Evolutionary conservation across 148 eudicot species (phyloP), one percentile per base, ranked within the genome.

Genomic region (Nepenthes mirabilis): DNA sequence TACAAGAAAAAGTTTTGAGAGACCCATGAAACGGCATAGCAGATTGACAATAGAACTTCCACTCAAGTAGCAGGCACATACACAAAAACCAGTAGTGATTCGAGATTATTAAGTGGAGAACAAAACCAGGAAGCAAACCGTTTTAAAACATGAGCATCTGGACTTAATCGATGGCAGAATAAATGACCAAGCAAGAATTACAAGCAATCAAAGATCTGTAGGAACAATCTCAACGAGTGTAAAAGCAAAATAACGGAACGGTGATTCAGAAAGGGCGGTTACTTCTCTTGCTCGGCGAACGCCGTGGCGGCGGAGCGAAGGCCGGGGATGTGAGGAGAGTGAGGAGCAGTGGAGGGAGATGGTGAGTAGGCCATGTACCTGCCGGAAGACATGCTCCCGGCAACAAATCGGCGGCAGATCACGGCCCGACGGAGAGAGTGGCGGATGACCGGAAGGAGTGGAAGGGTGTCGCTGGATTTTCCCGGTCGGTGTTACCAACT

Each of bases 351-450:
- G 14, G 95, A 83, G 2, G 88, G 94, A 4, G 97, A 91, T 11
- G 98, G 98, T 2, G 98, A 91, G 82, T 88, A 91, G 0, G 97
- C 82, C 97, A 91, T 91, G 67, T 81, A 91, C 74, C 95, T 83
- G 50, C 93, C 95, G 71, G 95, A 79, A 61, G 95, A 78, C 97
- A 91, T 91, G 32, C 33, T 68, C 72, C 64, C 75, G 58, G 77
- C 69, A 4, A 9, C 7, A 9, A 52, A 51, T 62, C 62, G 58
- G 52, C 47, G 6, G 6, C 52, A 40, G 45, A 40, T 40, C 45
- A 4, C 8, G 45, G 6, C 45, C 45, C 4, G 45, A 40, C 8
- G 4, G 45, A 40, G 45, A 40, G 8, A 40, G 23, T 23, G 23
- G 23, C 23, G 23, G 23, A 23, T 23, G 23, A 23, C 23, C 0